Conservation (phyloP, 2,329 filamentous ascomycete genomes). For the Claviceps pazoutovae region DNA sequence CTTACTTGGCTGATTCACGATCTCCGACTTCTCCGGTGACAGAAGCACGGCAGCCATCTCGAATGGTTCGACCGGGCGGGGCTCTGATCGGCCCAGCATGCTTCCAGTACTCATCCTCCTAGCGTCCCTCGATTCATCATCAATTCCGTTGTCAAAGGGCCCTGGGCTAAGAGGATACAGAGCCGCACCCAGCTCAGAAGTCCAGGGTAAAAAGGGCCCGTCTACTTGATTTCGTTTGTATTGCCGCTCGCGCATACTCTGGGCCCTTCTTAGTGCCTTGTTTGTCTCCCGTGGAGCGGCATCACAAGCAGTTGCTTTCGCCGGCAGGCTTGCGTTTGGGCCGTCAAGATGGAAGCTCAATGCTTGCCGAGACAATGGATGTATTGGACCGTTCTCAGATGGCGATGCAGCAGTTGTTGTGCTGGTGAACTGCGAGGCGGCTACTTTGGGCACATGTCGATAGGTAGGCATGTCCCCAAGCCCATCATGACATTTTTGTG, state of each 20-base stretch:
- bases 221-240: constrained; percentile 30
- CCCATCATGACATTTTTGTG: constrained; percentile 8
- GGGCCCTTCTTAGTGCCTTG: constrained; percentile 22
- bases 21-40: neutral
- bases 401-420: constrained; percentile 34
- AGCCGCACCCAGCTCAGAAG: constrained; percentile 19
- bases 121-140: constrained; percentile 7
- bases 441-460: constrained; percentile 38
- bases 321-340: constrained; percentile 10
- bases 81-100: constrained; percentile 12
- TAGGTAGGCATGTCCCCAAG: constrained; percentile 15
- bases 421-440: constrained; percentile 38
- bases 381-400: constrained; percentile 22
- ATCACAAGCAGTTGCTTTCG: constrained; percentile 13
- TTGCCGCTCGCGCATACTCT: constrained; percentile 23
- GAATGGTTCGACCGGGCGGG: constrained; percentile 3
- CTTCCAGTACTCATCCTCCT: constrained; percentile 26
- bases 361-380: constrained; percentile 29
- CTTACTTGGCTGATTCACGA: constrained; percentile 14
- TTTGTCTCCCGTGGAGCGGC: constrained; percentile 21
- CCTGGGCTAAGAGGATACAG: constrained; percentile 9
- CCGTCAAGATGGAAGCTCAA: constrained; percentile 27
- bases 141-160: constrained; percentile 9
- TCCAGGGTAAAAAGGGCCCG: constrained; percentile 22
- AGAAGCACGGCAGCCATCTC: constrained; percentile 1